Percentiles rank a stretch among this genome's conserved stretches.
These are phyloP conservation scores for Hanseniaspora sp. DNA, from an alignment of 1,139 yeast species.

Conservation along the genomic window DNA sequence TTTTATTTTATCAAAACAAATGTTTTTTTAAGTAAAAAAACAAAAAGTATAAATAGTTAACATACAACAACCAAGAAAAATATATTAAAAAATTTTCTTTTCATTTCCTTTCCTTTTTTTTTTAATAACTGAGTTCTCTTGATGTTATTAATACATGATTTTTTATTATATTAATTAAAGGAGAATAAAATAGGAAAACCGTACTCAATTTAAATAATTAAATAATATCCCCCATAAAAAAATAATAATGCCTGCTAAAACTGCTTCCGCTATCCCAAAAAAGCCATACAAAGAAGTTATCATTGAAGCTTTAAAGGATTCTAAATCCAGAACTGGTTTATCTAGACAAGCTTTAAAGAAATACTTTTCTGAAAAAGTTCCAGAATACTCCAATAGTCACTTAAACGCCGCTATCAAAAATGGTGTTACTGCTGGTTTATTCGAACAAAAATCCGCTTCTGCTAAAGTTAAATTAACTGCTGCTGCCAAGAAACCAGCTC, in stretches of 20 bases:
- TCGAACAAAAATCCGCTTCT: slow-evolving; percentile 64
- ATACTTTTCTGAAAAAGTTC: slow-evolving; percentile 40
- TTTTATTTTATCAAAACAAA: not conserved
- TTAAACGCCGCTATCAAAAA: slow-evolving; percentile 26
- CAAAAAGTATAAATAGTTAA: slow-evolving; percentile 16
- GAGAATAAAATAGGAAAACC: slow-evolving; percentile 8
- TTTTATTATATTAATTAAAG: not conserved
- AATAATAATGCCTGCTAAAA: slow-evolving; percentile 16
- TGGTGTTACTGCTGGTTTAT: slow-evolving; percentile 47
- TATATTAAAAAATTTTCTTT: not conserved
- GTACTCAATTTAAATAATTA: slow-evolving; percentile 1
- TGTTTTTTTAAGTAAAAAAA: not conserved
- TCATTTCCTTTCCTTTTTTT: not conserved
- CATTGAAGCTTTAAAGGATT: slow-evolving; percentile 55
- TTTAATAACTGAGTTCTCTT: too few species aligned
- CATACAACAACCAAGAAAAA: slow-evolving; percentile 14
- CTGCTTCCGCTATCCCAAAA: slow-evolving; percentile 18
- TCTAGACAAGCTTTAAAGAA: slow-evolving; percentile 72
- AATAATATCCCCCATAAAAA: not conserved
- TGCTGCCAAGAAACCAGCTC: slow-evolving; percentile 17
- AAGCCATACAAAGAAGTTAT: slow-evolving; percentile 48
- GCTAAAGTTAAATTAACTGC: slow-evolving; percentile 33
- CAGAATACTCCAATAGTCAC: slow-evolving; percentile 36
- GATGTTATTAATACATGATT: not conserved
- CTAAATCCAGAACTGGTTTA: slow-evolving; percentile 77